phyloP scores from a whole-genome alignment of 139 green algal species.

The Coelastrella sp. region DNA sequence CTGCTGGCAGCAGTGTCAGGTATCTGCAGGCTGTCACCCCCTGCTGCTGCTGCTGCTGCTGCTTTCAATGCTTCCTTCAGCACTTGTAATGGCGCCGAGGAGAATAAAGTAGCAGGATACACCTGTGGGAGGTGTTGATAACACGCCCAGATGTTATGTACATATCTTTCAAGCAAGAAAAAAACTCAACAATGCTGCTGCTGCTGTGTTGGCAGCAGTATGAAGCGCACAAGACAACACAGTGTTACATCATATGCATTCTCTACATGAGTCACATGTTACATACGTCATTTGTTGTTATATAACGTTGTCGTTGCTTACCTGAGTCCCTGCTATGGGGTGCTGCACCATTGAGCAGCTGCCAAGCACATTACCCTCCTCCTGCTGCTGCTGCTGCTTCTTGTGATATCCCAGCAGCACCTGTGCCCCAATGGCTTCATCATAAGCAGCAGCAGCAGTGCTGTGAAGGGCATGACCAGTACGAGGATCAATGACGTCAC shows the following conservation, averaged over 20 bases:
- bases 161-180: background rate
- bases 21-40: too few relatives aligned
- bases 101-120: conserved; percentile 45
- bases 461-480: conserved; percentile 27
- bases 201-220: too few relatives aligned
- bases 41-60: conserved; percentile 2
- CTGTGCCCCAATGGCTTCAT: conserved; percentile 41
- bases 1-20: background rate
- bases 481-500: conserved; percentile 17
- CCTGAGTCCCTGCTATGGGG: conserved; percentile 27
- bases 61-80: background rate
- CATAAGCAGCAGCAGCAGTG: background rate
- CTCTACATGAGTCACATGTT: background rate
- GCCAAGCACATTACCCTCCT: background rate
- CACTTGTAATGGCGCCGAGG: conserved; percentile 13
- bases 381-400: conserved; percentile 27
- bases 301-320: background rate
- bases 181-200: too few relatives aligned
- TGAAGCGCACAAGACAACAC: too few relatives aligned
- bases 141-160: background rate
- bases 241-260: background rate
- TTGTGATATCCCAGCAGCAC: conserved; percentile 42
- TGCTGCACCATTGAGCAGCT: background rate
- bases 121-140: background rate
- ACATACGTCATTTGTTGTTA: background rate